Conservation (phyloP, 352 stramenopile species). For the Phytophthora niederhauseri region DNA sequence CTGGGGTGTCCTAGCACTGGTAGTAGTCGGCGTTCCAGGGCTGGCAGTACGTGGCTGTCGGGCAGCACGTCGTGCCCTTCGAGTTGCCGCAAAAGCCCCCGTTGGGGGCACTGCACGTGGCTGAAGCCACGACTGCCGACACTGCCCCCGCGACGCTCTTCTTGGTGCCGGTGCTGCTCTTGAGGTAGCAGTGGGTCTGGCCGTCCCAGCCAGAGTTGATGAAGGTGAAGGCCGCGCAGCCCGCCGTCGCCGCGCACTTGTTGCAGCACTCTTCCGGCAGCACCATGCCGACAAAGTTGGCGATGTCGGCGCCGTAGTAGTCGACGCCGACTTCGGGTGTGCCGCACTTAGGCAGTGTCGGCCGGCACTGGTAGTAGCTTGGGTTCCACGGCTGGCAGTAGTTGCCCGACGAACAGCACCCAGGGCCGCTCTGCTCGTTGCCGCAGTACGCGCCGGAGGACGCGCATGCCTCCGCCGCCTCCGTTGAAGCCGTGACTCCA, state of each 20-base stretch:
- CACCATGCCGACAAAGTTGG: constrained; percentile 26
- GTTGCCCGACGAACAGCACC: constrained; percentile 38
- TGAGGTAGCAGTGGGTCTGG: constrained; percentile 29
- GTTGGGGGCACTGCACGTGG: neutral
- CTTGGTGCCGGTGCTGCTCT: constrained; percentile 24
- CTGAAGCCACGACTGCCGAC: constrained; percentile 17
- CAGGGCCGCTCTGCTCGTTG: constrained; percentile 13
- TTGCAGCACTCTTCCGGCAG: constrained; percentile 20
- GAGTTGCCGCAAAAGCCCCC: constrained; percentile 20
- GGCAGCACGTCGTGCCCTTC: constrained; percentile 12
- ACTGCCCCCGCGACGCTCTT: constrained; percentile 16
- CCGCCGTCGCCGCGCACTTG: constrained; percentile 8
- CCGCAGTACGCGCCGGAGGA: constrained; percentile 6
- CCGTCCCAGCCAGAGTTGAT: constrained; percentile 28
- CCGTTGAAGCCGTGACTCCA: neutral
- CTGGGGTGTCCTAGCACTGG: constrained; percentile 46
- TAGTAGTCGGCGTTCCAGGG: constrained; percentile 38
- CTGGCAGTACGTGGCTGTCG: constrained; percentile 16
- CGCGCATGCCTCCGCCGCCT: constrained; percentile 1
- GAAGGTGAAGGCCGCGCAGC: constrained; percentile 29
- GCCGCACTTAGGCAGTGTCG: constrained; percentile 32
- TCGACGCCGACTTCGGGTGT: constrained; percentile 42
- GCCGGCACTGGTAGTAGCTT: constrained; percentile 47
- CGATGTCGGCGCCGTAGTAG: constrained; percentile 48
- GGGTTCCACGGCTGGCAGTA: constrained; percentile 59